A percentile compares a stretch with the other conserved stretches of the same genome.
Conservation (phyloP, 176 grass and related monocot species). For the Rhynchospora tenuis region DNA sequence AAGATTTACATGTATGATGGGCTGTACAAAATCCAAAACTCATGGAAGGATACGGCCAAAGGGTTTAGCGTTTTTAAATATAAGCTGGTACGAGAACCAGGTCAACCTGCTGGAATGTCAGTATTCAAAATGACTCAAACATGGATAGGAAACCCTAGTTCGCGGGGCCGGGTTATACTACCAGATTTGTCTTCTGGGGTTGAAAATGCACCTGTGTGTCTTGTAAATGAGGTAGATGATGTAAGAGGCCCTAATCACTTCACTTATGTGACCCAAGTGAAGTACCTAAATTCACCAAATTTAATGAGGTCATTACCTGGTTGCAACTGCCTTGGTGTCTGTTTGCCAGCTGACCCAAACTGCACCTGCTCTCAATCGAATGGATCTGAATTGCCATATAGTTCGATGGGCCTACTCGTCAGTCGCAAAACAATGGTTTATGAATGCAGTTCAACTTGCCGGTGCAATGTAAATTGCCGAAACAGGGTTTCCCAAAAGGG, state of each 20-base stretch:
- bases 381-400: slow-evolving; percentile 74
- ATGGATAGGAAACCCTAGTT: slow-evolving; percentile 66
- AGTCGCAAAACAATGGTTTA: slow-evolving; percentile 61
- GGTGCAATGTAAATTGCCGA: slow-evolving; percentile 64
- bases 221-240: slow-evolving; percentile 73
- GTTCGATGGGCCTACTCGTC: slow-evolving; percentile 67
- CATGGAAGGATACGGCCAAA: slow-evolving; percentile 77
- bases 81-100: slow-evolving; percentile 63
- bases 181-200: slow-evolving; percentile 75
- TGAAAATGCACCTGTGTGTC: slow-evolving; percentile 77
- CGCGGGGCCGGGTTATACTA: slow-evolving; percentile 52
- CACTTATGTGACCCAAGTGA: slow-evolving; percentile 53
- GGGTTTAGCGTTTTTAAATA: slow-evolving; percentile 77
- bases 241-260: slow-evolving; percentile 70
- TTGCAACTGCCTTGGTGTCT: slow-evolving; percentile 64
- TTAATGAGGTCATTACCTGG: slow-evolving; percentile 42
- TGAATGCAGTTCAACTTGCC: slow-evolving; percentile 65
- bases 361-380: slow-evolving; percentile 59
- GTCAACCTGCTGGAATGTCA: slow-evolving; percentile 62
- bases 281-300: slow-evolving; percentile 36
- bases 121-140: slow-evolving; percentile 72
- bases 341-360: slow-evolving; percentile 53
- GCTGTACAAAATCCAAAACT: slow-evolving; percentile 72
- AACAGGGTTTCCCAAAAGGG: slow-evolving; percentile 81
- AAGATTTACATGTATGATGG: slow-evolving; percentile 97